Evolutionary conservation across 257 asterid genomes (phyloP).

Genomic region (Plectranthus barbatus): DNA sequence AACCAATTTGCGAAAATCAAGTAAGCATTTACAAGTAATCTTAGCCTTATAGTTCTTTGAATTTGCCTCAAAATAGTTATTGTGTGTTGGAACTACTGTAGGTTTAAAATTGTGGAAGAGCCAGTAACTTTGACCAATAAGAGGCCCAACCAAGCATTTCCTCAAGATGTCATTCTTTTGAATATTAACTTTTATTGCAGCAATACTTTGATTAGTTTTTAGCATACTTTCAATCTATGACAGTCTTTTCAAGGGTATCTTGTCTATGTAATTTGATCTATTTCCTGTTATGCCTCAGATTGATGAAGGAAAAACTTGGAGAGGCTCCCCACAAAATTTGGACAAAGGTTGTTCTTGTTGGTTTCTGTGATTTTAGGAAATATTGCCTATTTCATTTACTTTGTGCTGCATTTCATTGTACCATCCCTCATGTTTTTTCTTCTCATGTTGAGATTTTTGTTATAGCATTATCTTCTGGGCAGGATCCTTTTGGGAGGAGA

Average conservation of each 20-base stretch:
- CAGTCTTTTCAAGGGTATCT: background rate
- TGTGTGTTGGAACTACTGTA: conserved; percentile 25
- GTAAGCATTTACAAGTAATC: conserved; percentile 31
- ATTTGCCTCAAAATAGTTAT: conserved; percentile 5
- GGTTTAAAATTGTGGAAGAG: conserved; percentile 57
- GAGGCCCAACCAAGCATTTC: conserved; percentile 56
- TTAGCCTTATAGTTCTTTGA: background rate
- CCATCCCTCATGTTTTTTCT: conserved; percentile 12
- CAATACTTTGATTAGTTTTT: background rate
- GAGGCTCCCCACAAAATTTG: conserved; percentile 12
- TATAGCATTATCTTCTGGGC: conserved; percentile 16
- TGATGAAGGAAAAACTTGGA: conserved; percentile 23
- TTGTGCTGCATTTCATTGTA: conserved; percentile 6
- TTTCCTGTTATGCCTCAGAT: conserved; percentile 34
- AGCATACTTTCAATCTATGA: background rate
- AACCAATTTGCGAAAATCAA: conserved; percentile 50
- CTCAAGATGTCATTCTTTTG: conserved; percentile 6
- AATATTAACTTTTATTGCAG: background rate
- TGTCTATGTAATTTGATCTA: conserved; percentile 4
- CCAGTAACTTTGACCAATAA: conserved; percentile 39
- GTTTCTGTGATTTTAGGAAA: conserved; percentile 11
- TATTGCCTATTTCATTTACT: conserved; percentile 5
- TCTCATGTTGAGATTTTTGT: conserved; percentile 7
- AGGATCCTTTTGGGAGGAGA: conserved; percentile 26
- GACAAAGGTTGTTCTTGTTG: conserved; percentile 38